Percentiles rank a stretch among this genome's conserved stretches.
Evolutionary conservation across 352 stramenopile species (phyloP).

Genomic region (Phytophthora brassicae): DNA sequence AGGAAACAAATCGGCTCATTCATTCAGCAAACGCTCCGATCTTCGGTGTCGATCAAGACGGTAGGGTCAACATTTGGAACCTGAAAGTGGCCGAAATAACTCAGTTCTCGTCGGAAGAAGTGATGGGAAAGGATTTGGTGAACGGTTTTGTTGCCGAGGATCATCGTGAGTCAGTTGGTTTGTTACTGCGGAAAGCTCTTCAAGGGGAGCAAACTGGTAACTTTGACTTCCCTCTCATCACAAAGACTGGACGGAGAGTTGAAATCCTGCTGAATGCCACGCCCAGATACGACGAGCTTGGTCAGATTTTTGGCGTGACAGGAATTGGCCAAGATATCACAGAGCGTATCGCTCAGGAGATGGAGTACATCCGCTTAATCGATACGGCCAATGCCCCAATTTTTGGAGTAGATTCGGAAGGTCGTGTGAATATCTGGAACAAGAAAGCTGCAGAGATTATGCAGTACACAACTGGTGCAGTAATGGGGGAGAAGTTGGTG

Average conservation of each 20-base stretch:
- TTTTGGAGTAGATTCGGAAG: slow-evolving; percentile 67
- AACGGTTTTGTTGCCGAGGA: slow-evolving; percentile 49
- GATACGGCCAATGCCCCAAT: slow-evolving; percentile 76
- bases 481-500: too few relatives aligned
- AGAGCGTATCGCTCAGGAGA: slow-evolving; percentile 62
- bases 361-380: slow-evolving; percentile 67
- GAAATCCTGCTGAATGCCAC: slow-evolving; percentile 75
- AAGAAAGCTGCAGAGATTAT: too few relatives aligned
- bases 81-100: slow-evolving; percentile 75
- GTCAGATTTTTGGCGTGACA: slow-evolving; percentile 77
- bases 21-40: slow-evolving; percentile 73
- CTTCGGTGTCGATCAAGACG: slow-evolving; percentile 70
- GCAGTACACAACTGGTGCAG: too few relatives aligned
- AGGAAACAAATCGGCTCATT: slow-evolving; percentile 66
- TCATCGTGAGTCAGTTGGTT: slow-evolving; percentile 26
- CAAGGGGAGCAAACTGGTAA: slow-evolving; percentile 60
- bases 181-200: slow-evolving; percentile 42
- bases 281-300: slow-evolving; percentile 60
- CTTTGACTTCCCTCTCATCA: slow-evolving; percentile 82
- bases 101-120: slow-evolving; percentile 76
- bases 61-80: slow-evolving; percentile 72
- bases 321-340: too few relatives aligned
- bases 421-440: too few relatives aligned
- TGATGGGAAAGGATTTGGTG: slow-evolving; percentile 74
- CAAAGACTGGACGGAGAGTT: slow-evolving; percentile 43